Percentiles rank a stretch among this genome's conserved stretches.
These are phyloP conservation scores for Crataegus laevigata DNA, from an alignment of 306 rosid genomes.

Conservation along the genomic window DNA sequence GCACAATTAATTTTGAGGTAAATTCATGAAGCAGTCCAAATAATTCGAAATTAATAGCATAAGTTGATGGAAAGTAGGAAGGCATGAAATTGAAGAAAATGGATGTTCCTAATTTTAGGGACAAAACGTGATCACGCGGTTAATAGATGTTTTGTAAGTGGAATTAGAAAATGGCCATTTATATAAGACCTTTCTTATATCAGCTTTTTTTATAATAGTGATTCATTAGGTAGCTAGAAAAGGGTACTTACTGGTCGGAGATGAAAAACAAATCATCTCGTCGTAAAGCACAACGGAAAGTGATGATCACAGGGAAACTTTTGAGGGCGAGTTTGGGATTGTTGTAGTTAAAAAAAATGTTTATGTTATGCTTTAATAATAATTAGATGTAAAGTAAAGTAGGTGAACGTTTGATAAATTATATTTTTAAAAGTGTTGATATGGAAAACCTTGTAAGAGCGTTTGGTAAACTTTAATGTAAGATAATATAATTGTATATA, in stretches of 20 bases:
- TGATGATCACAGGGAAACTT: background rate
- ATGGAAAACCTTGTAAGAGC: too few relatives aligned
- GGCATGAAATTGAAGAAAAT: background rate
- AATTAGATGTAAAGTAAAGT: too few relatives aligned
- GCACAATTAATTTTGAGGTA: too few relatives aligned
- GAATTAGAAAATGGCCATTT: slow-evolving; percentile 10
- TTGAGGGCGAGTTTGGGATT: background rate
- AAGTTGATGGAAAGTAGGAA: background rate
- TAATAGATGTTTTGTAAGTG: slow-evolving; percentile 23
- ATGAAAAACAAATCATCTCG: slow-evolving; percentile 3
- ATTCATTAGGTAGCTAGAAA: background rate
- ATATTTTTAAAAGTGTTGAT: too few relatives aligned
- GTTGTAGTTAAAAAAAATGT: too few relatives aligned
- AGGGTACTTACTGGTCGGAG: slow-evolving; percentile 25
- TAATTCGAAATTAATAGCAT: background rate
- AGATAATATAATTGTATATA: too few relatives aligned
- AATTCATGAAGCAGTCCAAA: background rate
- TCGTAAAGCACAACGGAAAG: background rate
- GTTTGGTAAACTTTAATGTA: too few relatives aligned
- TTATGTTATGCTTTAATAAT: too few relatives aligned
- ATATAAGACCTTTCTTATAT: background rate
- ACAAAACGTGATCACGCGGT: slow-evolving; percentile 18
- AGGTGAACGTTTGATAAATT: too few relatives aligned
- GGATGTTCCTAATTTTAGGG: slow-evolving; percentile 10
- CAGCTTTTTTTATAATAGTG: background rate